Evolutionary conservation across 805 yeast species (phyloP).

Genomic region (Ogataea thermomethanolica): DNA sequence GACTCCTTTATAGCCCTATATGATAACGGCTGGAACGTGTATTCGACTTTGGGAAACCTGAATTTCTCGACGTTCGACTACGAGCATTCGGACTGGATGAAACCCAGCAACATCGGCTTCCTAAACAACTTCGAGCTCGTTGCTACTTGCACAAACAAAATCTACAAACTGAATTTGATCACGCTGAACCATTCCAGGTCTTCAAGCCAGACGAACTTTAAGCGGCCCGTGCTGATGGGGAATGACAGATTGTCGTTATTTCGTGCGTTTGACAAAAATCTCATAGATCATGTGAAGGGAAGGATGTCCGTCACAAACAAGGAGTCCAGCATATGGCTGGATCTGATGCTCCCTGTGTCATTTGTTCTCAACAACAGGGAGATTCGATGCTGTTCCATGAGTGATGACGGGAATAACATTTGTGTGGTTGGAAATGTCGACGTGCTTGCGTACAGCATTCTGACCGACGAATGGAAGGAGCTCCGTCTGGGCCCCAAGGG

Average conservation of each 20-base stretch:
- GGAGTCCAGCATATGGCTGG: constrained; percentile 45
- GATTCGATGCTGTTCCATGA: constrained; percentile 38
- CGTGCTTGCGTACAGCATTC: constrained; percentile 39
- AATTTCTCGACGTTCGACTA: constrained; percentile 39
- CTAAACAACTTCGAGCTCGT: constrained; percentile 34
- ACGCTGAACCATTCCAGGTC: constrained; percentile 24
- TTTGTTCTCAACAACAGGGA: constrained; percentile 45
- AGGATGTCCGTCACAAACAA: constrained; percentile 24
- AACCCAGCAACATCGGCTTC: constrained; percentile 18
- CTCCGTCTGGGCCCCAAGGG: constrained; percentile 33
- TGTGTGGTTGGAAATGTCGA: constrained; percentile 51
- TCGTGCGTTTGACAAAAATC: constrained; percentile 44
- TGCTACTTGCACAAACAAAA: constrained; percentile 28
- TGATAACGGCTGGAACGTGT: constrained; percentile 45
- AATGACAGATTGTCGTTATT: constrained; percentile 41
- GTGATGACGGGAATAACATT: constrained; percentile 45
- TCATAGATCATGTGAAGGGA: constrained; percentile 33
- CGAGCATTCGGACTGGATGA: constrained; percentile 25
- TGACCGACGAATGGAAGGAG: constrained; percentile 45
- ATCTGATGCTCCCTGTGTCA: constrained; percentile 41
- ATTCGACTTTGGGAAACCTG: constrained; percentile 46
- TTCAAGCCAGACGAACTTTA: constrained; percentile 24
- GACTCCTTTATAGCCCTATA: constrained; percentile 27
- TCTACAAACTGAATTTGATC: constrained; percentile 28
- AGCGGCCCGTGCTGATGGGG: constrained; percentile 41